Percentiles rank a stretch among this genome's conserved stretches.
phyloP scores from a whole-genome alignment of 225 moss, liverwort and hornwort species.

The Ulota crispa region DNA sequence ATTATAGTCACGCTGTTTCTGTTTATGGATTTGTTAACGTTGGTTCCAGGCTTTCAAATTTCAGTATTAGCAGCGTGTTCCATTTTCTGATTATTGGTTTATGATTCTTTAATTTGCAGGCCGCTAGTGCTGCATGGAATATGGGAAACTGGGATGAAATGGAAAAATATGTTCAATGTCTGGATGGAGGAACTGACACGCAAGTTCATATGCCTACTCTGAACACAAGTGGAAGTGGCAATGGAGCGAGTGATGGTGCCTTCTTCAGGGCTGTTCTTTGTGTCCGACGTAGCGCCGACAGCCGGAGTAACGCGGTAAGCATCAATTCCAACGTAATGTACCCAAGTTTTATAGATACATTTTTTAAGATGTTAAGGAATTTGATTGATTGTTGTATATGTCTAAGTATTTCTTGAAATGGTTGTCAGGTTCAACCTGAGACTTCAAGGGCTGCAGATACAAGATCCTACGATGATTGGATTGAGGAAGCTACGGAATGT shows the following conservation, averaged over 20 bases:
- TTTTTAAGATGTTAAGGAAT: background rate
- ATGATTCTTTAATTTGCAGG: conserved; percentile 50
- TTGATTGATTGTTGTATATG: background rate
- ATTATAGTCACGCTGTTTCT: background rate
- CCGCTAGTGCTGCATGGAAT: conserved; percentile 98
- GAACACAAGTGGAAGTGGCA: conserved; percentile 85
- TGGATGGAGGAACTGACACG: conserved; percentile 77
- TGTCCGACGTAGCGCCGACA: conserved; percentile 66
- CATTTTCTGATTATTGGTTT: conserved; percentile 20
- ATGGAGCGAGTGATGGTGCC: conserved; percentile 97
- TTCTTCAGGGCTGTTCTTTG: conserved; percentile 95
- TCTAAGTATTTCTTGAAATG: conserved; percentile 26
- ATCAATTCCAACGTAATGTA: background rate
- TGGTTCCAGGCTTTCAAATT: conserved; percentile 6
- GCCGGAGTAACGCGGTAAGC: conserved; percentile 43
- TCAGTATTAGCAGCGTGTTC: background rate
- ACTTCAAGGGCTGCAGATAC: conserved; percentile 10
- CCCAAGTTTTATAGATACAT: background rate
- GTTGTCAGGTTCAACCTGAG: conserved; percentile 38
- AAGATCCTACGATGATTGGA: conserved; percentile 55
- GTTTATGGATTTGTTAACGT: background rate
- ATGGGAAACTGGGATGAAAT: conserved; percentile 99
- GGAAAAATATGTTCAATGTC: conserved; percentile 75
- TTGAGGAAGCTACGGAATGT: conserved; percentile 67
- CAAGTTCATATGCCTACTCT: conserved; percentile 84